phyloP scores from a whole-genome alignment of 768 basidiomycete genomes.

The Lentinula raphanica region DNA sequence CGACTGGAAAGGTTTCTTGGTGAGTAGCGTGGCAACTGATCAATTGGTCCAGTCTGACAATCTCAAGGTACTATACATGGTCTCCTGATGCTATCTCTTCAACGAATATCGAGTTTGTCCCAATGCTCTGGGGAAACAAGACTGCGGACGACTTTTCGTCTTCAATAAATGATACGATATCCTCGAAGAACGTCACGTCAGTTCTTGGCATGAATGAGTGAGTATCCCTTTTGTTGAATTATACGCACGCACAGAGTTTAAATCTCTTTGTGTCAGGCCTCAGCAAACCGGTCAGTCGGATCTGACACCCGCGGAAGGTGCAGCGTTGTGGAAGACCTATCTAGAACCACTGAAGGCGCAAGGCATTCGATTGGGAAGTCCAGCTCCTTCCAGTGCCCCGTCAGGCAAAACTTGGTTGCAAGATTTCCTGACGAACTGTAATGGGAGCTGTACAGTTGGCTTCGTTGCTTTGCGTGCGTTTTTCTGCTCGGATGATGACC shows the following conservation, averaged over 20 bases:
- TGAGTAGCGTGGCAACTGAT: conserved; percentile 15
- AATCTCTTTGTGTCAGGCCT: conserved; percentile 9
- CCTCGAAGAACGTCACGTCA: conserved; percentile 29
- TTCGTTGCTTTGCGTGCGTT: conserved; percentile 50
- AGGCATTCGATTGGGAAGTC: conserved; percentile 46
- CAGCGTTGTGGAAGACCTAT: conserved; percentile 45
- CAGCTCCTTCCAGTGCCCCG: conserved; percentile 47
- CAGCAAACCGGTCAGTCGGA: conserved; percentile 44
- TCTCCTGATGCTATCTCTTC: conserved; percentile 24
- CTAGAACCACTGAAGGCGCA: conserved; percentile 44
- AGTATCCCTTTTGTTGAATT: conserved; percentile 12
- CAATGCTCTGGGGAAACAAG: conserved; percentile 48
- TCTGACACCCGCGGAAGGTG: conserved; percentile 42
- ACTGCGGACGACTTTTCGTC: conserved; percentile 34
- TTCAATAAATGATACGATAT: conserved; percentile 37
- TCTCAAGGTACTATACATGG: conserved; percentile 50
- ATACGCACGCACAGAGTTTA: not conserved
- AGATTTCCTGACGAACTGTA: conserved; percentile 46
- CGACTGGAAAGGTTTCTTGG: conserved; percentile 48
- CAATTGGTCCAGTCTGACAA: not conserved
- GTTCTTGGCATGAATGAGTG: conserved; percentile 54
- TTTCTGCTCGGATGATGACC: not conserved
- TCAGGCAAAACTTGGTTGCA: conserved; percentile 50
- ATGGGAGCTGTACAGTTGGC: conserved; percentile 47
- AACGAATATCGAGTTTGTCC: conserved; percentile 46